Evolutionary conservation across 768 basidiomycete genomes (phyloP), one percentile per base, ranked within the genome.

Genomic region (Lactifluus hygrophoroides): DNA sequence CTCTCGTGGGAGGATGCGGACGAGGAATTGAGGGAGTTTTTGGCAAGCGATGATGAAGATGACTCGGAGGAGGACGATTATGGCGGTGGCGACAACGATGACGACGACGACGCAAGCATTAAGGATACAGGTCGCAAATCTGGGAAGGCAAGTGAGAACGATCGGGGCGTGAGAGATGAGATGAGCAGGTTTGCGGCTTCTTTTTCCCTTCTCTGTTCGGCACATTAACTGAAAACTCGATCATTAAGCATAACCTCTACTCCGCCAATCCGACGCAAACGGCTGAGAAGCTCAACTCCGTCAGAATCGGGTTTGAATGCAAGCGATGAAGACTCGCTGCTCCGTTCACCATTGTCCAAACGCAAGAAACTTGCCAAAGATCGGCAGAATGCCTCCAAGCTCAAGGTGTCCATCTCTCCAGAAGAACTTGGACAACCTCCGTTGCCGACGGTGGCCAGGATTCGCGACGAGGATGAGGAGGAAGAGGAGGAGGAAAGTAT

Each of bases 311-410:
- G 66, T 35, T 59, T 71, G 37, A 74, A 73, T 61, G 54, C 57
- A 25, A 57, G 61, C 17, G 69, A 70, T 34, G 57, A 77, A 35
- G 79, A 82, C 65, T 63, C 67, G 13, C 63, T 67, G 14, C 70
- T 83, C 23, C 77, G 82, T 16, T 90, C 88, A 2, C 88, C 88
- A 1, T 75, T 88, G 42, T 81, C 87, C 19, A 93, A 92, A 72
- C 81, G 90, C 70, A 90, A 88, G 75, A 89, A 84, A 71, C 64
- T 90, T 38, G 80, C 78, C 7, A 77, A 82, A 13, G 84, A 83
- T 42, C 80, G 88, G 42, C 76, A 77, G 13, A 83, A 84, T 50
- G 72, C 76, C 55, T 90, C 88, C 17, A 80, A 76, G 66, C 73
- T 89, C 54, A 90, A 90, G 68, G 84, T 85, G 64, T 53, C 61